phyloP scores from a whole-genome alignment of 345 rosid species.

The Camelina hispida region DNA sequence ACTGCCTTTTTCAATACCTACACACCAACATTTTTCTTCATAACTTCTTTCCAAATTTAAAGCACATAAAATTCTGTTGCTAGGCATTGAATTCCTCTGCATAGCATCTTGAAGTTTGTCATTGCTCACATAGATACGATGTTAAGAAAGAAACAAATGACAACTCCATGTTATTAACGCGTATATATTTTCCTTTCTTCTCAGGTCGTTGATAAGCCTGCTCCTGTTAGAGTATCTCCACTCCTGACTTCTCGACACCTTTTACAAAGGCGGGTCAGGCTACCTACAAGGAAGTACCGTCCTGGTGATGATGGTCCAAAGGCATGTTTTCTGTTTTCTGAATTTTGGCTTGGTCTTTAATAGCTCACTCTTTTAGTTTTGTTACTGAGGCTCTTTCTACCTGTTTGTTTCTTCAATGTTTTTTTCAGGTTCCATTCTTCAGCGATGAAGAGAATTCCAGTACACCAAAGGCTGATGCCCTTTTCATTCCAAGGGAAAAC shows the following conservation, averaged over 20 bases:
- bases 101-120: constrained; percentile 9
- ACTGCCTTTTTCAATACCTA: constrained; percentile 3
- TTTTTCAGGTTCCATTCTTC: constrained; percentile 87
- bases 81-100: constrained; percentile 12
- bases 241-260: constrained; percentile 81
- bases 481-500: constrained; percentile 88
- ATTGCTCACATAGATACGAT: constrained; percentile 2
- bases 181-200: neutral
- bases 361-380: constrained; percentile 4
- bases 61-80: neutral
- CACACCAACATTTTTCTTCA: neutral
- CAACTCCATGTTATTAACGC: neutral
- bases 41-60: neutral
- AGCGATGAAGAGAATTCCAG: constrained; percentile 73
- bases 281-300: constrained; percentile 82
- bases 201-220: constrained; percentile 85
- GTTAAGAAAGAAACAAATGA: neutral
- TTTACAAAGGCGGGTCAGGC: constrained; percentile 70
- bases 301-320: constrained; percentile 70
- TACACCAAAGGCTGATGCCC: constrained; percentile 90
- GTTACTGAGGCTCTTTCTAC: constrained; percentile 20
- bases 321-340: constrained; percentile 48
- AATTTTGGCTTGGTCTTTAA: constrained; percentile 17
- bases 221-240: constrained; percentile 77
- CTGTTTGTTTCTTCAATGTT: constrained; percentile 33